Conservation (phyloP, 768 basidiomycete genomes). For the Psilocybe sp. region DNA sequence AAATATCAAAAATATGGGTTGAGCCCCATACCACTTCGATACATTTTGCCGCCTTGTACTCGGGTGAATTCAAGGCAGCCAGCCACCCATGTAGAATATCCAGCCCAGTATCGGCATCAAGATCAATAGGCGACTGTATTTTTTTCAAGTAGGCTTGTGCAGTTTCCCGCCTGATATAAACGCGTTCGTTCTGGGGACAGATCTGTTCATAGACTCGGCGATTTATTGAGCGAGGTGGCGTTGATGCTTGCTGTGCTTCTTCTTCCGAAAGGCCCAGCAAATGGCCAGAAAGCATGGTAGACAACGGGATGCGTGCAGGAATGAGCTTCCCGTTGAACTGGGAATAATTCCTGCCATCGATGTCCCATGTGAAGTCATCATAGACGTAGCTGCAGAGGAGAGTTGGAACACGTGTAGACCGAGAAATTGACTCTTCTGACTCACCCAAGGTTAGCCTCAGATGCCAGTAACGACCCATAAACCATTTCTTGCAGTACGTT, state of each 20-base stretch:
- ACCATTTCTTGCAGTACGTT: constrained; percentile 60
- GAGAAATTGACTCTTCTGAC: constrained; percentile 17
- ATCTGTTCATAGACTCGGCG: constrained; percentile 42
- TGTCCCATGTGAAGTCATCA: constrained; percentile 57
- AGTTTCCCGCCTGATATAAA: constrained; percentile 25
- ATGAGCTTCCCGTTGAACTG: constrained; percentile 48
- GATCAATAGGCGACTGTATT: neutral
- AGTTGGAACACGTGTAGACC: neutral
- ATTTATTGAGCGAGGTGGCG: constrained; percentile 42
- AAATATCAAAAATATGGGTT: constrained; percentile 48
- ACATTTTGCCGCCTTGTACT: constrained; percentile 46
- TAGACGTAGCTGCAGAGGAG: constrained; percentile 45
- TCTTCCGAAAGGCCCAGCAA: too few species aligned
- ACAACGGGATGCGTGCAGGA: constrained; percentile 53
- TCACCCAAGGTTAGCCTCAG: constrained; percentile 45
- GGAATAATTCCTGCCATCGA: constrained; percentile 37
- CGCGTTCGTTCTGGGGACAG: constrained; percentile 36
- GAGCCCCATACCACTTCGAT: constrained; percentile 39
- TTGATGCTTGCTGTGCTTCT: neutral
- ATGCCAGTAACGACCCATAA: constrained; percentile 48
- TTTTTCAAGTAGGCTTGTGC: constrained; percentile 8
- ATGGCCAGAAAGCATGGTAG: constrained; percentile 45
- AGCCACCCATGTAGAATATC: constrained; percentile 45
- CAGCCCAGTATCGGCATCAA: constrained; percentile 24
- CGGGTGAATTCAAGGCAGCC: constrained; percentile 36